Evolutionary conservation across 108 stramenopile genomes (phyloP).

Genomic region (Cylindrotheca fusiformis): DNA sequence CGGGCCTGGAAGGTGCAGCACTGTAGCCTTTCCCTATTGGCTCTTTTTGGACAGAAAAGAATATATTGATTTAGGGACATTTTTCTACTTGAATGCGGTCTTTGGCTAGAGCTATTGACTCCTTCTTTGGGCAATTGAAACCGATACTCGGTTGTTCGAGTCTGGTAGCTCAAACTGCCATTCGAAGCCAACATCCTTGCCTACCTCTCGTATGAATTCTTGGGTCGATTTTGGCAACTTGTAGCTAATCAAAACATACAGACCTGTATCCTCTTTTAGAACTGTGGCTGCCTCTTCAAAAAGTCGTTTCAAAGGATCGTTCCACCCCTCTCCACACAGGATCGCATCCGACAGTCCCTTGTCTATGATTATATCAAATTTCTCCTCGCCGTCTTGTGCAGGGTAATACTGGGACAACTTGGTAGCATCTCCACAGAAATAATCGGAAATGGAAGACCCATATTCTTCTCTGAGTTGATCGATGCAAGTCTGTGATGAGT

Average conservation of each 20-base stretch:
- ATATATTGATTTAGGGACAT: too few relatives aligned
- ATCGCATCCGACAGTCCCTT: conserved; percentile 81
- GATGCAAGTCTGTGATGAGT: conserved; percentile 64
- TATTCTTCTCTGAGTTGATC: conserved; percentile 38
- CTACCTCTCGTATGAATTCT: conserved; percentile 28
- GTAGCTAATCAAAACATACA: conserved; percentile 44
- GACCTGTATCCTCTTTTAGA: conserved; percentile 22
- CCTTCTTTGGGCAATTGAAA: conserved; percentile 24
- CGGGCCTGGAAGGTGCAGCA: too few relatives aligned
- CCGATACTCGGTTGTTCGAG: conserved; percentile 13
- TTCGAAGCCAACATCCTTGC: conserved; percentile 22
- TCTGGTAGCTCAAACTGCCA: conserved; percentile 32
- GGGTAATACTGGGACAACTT: conserved; percentile 26
- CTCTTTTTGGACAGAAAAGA: too few relatives aligned
- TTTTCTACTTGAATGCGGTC: too few relatives aligned
- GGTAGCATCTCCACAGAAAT: conserved; percentile 72
- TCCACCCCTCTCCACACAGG: conserved; percentile 71
- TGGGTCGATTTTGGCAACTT: conserved; percentile 29
- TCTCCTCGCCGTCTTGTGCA: neutral
- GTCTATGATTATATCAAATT: conserved; percentile 65
- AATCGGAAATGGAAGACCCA: conserved; percentile 14
- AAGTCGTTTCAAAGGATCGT: conserved; percentile 35
- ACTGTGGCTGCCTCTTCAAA: conserved; percentile 28
- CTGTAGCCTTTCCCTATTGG: too few relatives aligned
- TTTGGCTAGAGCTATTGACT: too few relatives aligned